Base-by-base conservation (phyloP, 768 basidiomycete genomes). In the Neoboletus magnificus region DNA sequence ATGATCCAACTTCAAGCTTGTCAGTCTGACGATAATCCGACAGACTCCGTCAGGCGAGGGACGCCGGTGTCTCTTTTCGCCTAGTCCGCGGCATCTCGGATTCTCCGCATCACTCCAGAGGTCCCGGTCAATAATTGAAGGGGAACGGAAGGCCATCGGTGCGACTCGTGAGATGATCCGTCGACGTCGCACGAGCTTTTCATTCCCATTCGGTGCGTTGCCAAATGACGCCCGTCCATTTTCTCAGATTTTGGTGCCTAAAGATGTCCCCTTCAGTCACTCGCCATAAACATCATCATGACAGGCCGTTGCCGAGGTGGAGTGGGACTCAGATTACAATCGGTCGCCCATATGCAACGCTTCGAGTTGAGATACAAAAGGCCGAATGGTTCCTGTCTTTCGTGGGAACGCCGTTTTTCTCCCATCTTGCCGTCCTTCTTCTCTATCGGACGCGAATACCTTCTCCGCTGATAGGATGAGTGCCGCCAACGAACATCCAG, bases 341-440 rank as follows among this genome's bases (percentile, higher is more conserved):
- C 11, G 15, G 44, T 55, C 33, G 50, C n/a, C n/a, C n/a, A 27
- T 10, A 13, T 30, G 13, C 41, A 40, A 22, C 43, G 18, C 30
- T 50, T n/a, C n/a, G n/a, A n/a, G n/a, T n/a, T 20, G 18, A 5
- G 15, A 23, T 61, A 64, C 62, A 65, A 66, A 65, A 65, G 54
- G 35, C 45, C 30, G 15, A 18, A 3, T 2, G 2, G 10, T 47
- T 18, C 6, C 12, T 12, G 3, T 41, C 29, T 47, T 58, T 8
- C 54, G 65, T 65, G 65, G 58, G 58, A 66, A 65, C 44, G n/a
- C 53, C 48, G 4, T 23, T 25, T 41, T 18, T 48, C 49, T 43
- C 45, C 40, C 50, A 35, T 44, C 49, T 45, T 20, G 5, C 23
- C 12, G 12, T 37, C 40, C 18, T 22, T 15, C 35, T 2, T n/a